Evolutionary conservation across 106 monocot genomes (phyloP), one percentile per base, ranked within the genome.

Genomic region (Dendrobium nobile): DNA sequence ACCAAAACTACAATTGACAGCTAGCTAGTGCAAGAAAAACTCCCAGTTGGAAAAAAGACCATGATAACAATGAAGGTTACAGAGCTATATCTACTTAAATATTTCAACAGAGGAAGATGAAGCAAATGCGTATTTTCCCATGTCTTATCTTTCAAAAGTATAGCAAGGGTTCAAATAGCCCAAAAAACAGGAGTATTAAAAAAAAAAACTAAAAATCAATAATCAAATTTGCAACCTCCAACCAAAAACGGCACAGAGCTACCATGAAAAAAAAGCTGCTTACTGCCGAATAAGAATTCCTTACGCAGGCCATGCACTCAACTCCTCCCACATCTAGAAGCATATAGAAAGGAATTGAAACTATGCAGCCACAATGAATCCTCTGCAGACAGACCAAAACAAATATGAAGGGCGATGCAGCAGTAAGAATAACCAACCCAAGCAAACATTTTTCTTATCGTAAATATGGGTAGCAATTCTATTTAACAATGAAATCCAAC

Each of bases 301-400:
- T 87, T 22, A 86, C 86, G 51, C 91, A 91, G 19, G 75, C 59
- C 55, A 82, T 27, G 74, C 91, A 91, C 20, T 91, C 91, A 45
- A 91, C 78, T 54, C 91, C 91, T 45, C 91, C 91, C 18, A 78
- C 82, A 79, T 91, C 91, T 18, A 88, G 87, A 45, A 87, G 85
- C 33, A 84, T 17, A 78, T 85, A 91, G 13, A 54, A 13, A 54
- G 82, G 81, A 10, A 45, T 47, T 7, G 88, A 91, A 24, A 91
- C 91, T 22, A 91, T 83, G 41, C 91, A 91, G 22, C 91, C 91
- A 79, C 91, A 91, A 64, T 91, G 91, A 47, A 88, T 42, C 73
- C 83, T 80, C 91, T 91, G 87, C 75, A 74, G 31, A 75, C 6
- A 37, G 64, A 37, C 42, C 56, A n/a, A 45, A 51, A 7, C 11